A percentile compares a stretch with the other conserved stretches of the same genome.
Conservation (phyloP, 306 rosid species). For the Mimosa bimucronata region DNA sequence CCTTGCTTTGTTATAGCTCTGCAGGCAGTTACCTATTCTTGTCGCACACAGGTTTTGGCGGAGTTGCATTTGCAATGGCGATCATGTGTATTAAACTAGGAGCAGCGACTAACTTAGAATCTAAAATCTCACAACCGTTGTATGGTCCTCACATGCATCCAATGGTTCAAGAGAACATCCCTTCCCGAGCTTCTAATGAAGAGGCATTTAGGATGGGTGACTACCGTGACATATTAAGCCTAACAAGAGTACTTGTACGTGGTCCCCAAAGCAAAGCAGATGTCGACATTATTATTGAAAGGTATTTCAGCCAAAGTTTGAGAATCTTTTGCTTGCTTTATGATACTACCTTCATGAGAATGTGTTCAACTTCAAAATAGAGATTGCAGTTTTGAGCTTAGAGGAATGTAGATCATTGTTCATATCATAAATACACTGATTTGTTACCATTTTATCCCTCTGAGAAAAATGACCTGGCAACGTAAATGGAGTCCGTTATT, state of each 20-base stretch:
- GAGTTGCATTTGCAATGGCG: constrained; percentile 88
- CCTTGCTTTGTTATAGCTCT: constrained; percentile 56
- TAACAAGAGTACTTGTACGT: constrained; percentile 78
- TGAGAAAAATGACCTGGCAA: constrained; percentile 12
- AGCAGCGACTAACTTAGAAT: constrained; percentile 53
- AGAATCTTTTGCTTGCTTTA: constrained; percentile 7
- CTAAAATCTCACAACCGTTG: constrained; percentile 49
- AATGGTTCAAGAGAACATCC: constrained; percentile 46
- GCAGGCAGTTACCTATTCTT: constrained; percentile 85
- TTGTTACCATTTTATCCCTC: constrained; percentile 5
- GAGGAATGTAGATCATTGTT: constrained; percentile 2
- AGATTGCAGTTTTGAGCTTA: not conserved
- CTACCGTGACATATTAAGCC: constrained; percentile 92
- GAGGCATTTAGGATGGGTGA: constrained; percentile 81
- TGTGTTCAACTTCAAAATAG: constrained; percentile 9
- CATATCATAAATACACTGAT: constrained; percentile 1
- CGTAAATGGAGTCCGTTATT: not conserved
- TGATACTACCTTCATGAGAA: constrained; percentile 12
- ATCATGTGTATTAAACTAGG: constrained; percentile 70
- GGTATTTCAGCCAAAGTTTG: constrained; percentile 48
- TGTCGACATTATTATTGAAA: constrained; percentile 58
- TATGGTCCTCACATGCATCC: constrained; percentile 40
- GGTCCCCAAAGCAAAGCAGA: constrained; percentile 93
- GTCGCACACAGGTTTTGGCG: constrained; percentile 96
- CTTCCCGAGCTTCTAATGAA: constrained; percentile 63